These are phyloP conservation scores for Heteromeles arbutifolia DNA, from an alignment of 306 rosid species.

Conservation along the genomic window DNA sequence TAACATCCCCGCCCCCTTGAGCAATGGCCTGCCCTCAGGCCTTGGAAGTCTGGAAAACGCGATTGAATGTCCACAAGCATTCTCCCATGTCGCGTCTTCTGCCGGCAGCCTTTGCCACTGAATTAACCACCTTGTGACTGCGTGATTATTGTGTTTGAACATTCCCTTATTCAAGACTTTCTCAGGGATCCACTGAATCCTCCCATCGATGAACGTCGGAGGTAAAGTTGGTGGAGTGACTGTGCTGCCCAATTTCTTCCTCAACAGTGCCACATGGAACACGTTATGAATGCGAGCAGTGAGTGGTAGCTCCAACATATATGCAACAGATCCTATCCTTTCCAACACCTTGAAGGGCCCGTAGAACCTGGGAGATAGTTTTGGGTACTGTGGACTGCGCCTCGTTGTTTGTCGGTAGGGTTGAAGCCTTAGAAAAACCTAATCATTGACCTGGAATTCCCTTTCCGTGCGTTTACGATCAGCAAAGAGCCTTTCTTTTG, in stretches of 20 bases:
- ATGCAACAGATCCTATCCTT: not conserved
- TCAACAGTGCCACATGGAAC: not conserved
- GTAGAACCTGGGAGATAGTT: not conserved
- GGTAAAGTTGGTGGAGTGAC: not conserved
- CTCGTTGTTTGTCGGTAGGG: too few species aligned
- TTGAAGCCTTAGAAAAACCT: too few species aligned
- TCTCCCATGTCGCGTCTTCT: not conserved
- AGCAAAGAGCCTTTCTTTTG: too few species aligned
- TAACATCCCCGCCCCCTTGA: not conserved
- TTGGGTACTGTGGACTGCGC: not conserved
- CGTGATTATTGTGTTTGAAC: too few species aligned
- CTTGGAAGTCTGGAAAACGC: not conserved
- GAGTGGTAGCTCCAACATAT: not conserved
- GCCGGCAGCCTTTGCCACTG: not conserved
- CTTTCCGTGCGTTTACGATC: too few species aligned
- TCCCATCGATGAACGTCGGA: not conserved
- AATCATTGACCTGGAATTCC: too few species aligned
- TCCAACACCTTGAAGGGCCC: not conserved
- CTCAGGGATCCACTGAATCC: not conserved
- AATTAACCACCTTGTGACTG: too few species aligned
- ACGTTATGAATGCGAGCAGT: not conserved
- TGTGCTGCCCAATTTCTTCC: too few species aligned
- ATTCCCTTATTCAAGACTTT: not conserved
- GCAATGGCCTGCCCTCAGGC: conserved; percentile 16
- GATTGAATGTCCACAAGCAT: too few species aligned